Evolutionary conservation across 495 filamentous ascomycete species (phyloP).

Genomic region (Hyaloscypha finlandica): DNA sequence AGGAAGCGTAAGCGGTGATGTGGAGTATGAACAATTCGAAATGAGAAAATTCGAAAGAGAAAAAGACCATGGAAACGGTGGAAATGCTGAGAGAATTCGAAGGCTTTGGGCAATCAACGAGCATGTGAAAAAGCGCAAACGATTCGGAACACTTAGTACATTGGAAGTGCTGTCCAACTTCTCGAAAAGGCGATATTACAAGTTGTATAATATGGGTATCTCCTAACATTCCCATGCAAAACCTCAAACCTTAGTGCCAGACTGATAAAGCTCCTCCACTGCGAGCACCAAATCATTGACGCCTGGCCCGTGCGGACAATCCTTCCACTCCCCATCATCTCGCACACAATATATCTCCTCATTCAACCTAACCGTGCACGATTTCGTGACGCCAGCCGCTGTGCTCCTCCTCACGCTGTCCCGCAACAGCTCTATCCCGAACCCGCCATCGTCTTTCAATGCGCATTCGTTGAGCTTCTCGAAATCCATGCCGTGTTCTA

Average conservation of each 20-base stretch:
- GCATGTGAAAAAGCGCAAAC: neutral
- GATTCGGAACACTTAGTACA: neutral
- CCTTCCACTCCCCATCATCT: slow-evolving; percentile 77
- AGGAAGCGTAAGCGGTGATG: no score
- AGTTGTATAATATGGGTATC: slow-evolving; percentile 1
- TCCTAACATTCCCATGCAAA: neutral
- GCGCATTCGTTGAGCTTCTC: slow-evolving; percentile 77
- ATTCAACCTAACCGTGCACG: slow-evolving; percentile 85
- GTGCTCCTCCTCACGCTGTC: slow-evolving; percentile 72
- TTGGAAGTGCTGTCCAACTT: neutral
- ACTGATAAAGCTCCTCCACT: slow-evolving; percentile 61
- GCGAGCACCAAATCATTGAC: slow-evolving; percentile 74
- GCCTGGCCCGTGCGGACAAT: slow-evolving; percentile 69
- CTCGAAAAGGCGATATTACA: neutral
- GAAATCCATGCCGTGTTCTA: slow-evolving; percentile 88
- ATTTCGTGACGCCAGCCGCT: slow-evolving; percentile 70
- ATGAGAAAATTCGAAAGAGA: no score
- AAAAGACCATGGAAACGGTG: no score
- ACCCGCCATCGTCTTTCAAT: slow-evolving; percentile 60
- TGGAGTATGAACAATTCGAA: no score
- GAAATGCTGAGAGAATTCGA: no score
- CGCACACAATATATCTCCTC: slow-evolving; percentile 79
- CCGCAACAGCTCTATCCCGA: slow-evolving; percentile 66
- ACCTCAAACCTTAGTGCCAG: slow-evolving; percentile 37
- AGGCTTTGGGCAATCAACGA: no score